Base-by-base conservation (phyloP, 176 grass and related monocot genomes). In the Coix lacrymajobi region DNA sequence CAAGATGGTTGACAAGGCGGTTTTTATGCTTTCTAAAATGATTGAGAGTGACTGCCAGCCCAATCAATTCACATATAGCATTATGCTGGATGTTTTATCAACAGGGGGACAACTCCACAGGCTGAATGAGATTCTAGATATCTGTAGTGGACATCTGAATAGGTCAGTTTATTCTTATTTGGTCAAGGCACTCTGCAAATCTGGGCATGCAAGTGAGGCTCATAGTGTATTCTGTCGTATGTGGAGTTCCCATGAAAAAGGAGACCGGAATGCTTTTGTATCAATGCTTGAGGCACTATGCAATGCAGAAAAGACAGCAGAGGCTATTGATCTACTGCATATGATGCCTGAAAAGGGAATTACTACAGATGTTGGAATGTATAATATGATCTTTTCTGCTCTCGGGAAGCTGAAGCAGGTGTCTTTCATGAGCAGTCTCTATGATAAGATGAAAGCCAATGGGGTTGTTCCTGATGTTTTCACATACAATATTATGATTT, bases 401-500 rank as follows among this genome's bases (percentile, higher is more conserved):
- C 87, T 98, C 30, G 96, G 93, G 74, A 98, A 93, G 77, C 87
- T 93, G 51, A 98, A 93, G 80, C 96, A 93, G 73, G 91, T 92
- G 25, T 79, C 87, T 45, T 91, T 83, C 76, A 85, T 98, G 71
- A 86, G 58, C 77, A 81, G 71, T 81, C 88, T 98, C 36, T 77
- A 91, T 44, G 96, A 91, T 74, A 86, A 93, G 80, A 98, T 98
- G 93, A 93, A 93, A 81, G 17, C 49, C 44, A 77, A 88, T 83
- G 92, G 96, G 19, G 45, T 95, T 87, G 83, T 45, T 66, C 92
- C 96, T 26, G 89, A 95, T 89, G 85, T 98, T 71, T 93, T 95
- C 84, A 98, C 96, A 9, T 98, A 95, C 81, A 98, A 98, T 78
- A 92, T 98, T 81, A 87, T 98, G 68, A 98, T 98, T 45, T 90